Percentiles rank a stretch among this genome's conserved stretches.
Evolutionary conservation across 805 yeast species (phyloP).

Genomic region (Kazachstania psychrophila): DNA sequence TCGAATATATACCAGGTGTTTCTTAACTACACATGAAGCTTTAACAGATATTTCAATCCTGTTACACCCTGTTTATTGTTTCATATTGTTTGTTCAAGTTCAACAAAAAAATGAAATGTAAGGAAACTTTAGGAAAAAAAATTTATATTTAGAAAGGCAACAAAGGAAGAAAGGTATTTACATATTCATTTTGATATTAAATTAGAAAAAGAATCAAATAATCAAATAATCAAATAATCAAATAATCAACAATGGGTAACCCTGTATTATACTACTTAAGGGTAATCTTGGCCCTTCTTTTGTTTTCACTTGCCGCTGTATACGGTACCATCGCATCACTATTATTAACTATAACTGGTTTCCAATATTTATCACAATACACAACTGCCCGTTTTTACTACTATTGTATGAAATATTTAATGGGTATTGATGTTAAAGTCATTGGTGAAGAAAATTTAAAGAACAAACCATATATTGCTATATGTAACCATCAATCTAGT

Average conservation of each 20-base stretch:
- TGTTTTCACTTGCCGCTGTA: constrained; percentile 51
- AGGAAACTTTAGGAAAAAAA: no score
- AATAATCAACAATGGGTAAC: constrained; percentile 2
- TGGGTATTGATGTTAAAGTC: constrained; percentile 65
- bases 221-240: no score
- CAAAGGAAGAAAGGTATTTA: no score
- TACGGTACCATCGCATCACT: constrained; percentile 76
- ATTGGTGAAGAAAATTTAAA: constrained; percentile 54
- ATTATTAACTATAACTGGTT: constrained; percentile 55
- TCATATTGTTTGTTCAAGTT: no score
- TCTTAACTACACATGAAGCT: no score
- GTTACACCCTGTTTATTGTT: no score
- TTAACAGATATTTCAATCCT: no score
- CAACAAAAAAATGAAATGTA: no score
- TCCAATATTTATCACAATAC: constrained; percentile 77
- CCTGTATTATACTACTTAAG: constrained; percentile 47
- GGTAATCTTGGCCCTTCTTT: constrained; percentile 43
- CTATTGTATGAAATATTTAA: constrained; percentile 43
- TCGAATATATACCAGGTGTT: no score
- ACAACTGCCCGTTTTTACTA: constrained; percentile 80
- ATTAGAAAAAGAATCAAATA: no score
- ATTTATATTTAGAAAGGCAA: no score
- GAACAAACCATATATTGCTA: constrained; percentile 62
- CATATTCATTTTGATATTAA: no score
- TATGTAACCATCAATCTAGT: constrained; percentile 87